Conservation (phyloP, 768 basidiomycete genomes). For the Suillus fuscotomentosus region DNA sequence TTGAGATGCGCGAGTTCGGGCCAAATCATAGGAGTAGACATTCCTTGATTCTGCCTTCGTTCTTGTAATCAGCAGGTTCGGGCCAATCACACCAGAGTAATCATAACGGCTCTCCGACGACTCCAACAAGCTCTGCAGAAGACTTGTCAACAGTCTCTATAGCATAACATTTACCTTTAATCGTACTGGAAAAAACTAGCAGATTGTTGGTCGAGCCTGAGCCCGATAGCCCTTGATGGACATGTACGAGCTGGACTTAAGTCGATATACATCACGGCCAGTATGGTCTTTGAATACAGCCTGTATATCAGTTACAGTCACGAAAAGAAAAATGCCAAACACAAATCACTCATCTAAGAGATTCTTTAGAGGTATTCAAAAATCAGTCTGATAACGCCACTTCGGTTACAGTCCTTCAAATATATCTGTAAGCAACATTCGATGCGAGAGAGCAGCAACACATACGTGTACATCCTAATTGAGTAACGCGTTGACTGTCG, state of each 20-base stretch:
- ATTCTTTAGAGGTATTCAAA: not conserved
- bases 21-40: no score
- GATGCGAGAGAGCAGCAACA: not conserved
- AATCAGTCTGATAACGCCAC: not conserved
- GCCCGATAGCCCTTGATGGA: not conserved
- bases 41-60: no score
- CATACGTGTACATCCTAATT: not conserved
- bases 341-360: not conserved
- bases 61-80: not conserved
- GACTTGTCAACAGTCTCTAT: not conserved
- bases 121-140: not conserved
- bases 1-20: no score
- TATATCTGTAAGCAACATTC: not conserved
- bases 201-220: not conserved
- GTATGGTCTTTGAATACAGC: not conserved
- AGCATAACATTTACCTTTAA: not conserved
- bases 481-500: constrained; percentile 7
- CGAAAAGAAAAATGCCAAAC: not conserved
- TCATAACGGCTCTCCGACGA: not conserved
- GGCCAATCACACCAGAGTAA: not conserved
- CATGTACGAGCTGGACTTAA: not conserved
- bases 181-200: not conserved
- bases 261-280: not conserved
- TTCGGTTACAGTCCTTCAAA: not conserved
- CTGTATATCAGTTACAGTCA: not conserved